phyloP scores from a whole-genome alignment of 148 eudicot species.

The Rhododendron molle region DNA sequence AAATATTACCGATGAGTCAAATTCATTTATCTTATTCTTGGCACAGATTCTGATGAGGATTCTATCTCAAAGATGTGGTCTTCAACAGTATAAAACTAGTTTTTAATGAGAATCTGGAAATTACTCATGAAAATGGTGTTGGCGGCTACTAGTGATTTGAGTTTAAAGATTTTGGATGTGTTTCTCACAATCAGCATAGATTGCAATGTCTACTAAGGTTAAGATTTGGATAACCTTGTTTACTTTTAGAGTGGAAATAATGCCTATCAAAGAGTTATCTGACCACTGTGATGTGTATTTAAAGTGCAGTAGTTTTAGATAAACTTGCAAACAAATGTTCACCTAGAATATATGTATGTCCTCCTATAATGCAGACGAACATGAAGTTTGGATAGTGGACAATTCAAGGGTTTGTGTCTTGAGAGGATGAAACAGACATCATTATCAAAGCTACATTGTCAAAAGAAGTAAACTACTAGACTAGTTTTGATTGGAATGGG shows the following conservation, averaged over 20 bases:
- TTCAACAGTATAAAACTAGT: not conserved
- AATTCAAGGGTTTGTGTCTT: not conserved
- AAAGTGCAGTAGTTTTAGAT: not conserved
- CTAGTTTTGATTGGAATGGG: not conserved
- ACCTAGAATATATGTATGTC: not conserved
- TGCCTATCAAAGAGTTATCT: not conserved
- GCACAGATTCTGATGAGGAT: not conserved
- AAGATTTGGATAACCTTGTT: not conserved
- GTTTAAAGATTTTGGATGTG: not conserved
- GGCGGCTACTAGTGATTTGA: not conserved
- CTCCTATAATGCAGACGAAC: not conserved
- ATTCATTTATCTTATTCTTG: not conserved
- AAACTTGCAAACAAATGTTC: not conserved
- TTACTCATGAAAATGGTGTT: not conserved
- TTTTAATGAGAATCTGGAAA: not conserved
- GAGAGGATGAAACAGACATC: not conserved
- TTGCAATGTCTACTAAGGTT: not conserved
- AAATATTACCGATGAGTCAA: not conserved
- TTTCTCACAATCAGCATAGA: not conserved
- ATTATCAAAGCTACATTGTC: not conserved
- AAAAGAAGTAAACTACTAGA: not conserved
- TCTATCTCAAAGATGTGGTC: not conserved
- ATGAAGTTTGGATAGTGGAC: not conserved
- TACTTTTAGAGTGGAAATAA: not conserved
- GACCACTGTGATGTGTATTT: not conserved